phyloP scores from a whole-genome alignment of 192 early-diverging fungal species.

The Backusella parvicylindrica region DNA sequence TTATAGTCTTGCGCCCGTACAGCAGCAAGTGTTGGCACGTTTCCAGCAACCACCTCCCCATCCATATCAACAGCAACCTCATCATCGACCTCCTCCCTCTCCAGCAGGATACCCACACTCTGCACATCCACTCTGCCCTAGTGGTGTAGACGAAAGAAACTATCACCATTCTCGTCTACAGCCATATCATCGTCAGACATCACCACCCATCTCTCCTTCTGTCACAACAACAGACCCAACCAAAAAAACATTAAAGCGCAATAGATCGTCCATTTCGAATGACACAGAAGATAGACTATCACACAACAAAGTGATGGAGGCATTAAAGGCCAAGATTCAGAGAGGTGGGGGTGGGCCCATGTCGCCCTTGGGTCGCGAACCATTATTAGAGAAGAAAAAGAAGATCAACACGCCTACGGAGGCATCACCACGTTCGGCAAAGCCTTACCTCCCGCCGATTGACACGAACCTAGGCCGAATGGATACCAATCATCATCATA shows the following conservation, averaged over 20 bases:
- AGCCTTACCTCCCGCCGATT: slow-evolving; percentile 25
- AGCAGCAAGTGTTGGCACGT: slow-evolving; percentile 24
- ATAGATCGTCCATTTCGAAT: slow-evolving; percentile 1
- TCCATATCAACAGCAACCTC: neutral
- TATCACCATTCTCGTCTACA: neutral
- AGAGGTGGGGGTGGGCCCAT: neutral
- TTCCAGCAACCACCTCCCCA: slow-evolving; percentile 1
- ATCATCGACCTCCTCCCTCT: neutral
- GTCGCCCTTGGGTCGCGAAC: neutral
- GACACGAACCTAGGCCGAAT: slow-evolving; percentile 17
- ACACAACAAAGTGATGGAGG: slow-evolving; percentile 29
- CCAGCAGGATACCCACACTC: slow-evolving; percentile 15
- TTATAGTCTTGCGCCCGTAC: slow-evolving; percentile 14
- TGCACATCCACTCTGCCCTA: slow-evolving; percentile 16
- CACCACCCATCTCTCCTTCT: neutral
- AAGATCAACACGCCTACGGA: neutral
- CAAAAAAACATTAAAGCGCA: neutral
- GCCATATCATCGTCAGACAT: neutral
- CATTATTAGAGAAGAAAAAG: neutral
- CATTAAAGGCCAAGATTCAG: slow-evolving; percentile 30
- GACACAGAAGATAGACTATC: slow-evolving; percentile 12
- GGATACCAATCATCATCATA: neutral
- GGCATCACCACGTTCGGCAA: slow-evolving; percentile 14
- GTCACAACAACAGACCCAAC: neutral
- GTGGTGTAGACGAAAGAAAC: neutral